Evolutionary conservation across 2,329 filamentous ascomycete species (phyloP).

Genomic region (Fusarium temperatum): DNA sequence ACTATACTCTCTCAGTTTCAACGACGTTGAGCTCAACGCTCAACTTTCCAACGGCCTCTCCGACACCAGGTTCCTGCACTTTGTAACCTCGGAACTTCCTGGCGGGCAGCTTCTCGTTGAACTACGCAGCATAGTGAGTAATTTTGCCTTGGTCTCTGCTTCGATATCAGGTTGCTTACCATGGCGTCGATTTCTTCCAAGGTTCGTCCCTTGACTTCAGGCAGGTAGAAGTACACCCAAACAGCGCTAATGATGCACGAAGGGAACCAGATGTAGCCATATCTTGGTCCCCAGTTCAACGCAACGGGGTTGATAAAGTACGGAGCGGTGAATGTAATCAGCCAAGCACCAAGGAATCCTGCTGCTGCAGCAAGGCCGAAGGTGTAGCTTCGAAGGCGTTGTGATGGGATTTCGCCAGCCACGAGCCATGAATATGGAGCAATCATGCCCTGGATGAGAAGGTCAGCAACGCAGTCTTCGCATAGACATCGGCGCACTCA

Average conservation of each 20-base stretch:
- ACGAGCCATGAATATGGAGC: conserved; percentile 38
- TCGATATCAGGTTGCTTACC: not conserved
- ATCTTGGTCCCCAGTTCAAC: conserved; percentile 37
- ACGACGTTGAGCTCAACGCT: conserved; percentile 19
- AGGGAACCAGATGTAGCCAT: conserved; percentile 38
- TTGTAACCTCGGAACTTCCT: conserved; percentile 27
- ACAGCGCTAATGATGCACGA: conserved; percentile 28
- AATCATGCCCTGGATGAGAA: conserved; percentile 26
- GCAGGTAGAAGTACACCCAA: conserved; percentile 35
- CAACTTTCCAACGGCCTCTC: not conserved
- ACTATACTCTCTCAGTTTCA: conserved; percentile 21
- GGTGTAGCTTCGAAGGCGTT: conserved; percentile 37
- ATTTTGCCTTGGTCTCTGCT: fast-evolving
- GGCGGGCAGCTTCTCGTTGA: conserved; percentile 24
- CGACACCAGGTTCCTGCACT: not conserved
- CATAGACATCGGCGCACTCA: not conserved
- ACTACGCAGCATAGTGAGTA: conserved; percentile 4
- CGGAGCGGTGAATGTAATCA: conserved; percentile 37
- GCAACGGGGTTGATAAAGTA: conserved; percentile 39
- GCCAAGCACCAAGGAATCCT: conserved; percentile 34
- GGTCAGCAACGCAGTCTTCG: not conserved
- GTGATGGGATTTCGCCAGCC: conserved; percentile 34
- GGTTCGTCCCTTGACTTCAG: conserved; percentile 34
- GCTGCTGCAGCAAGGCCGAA: conserved; percentile 33
- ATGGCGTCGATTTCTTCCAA: conserved; percentile 36